Evolutionary conservation across 2,329 filamentous ascomycete species (phyloP).

Genomic region (Stachybotrys chlorohalonatus): DNA sequence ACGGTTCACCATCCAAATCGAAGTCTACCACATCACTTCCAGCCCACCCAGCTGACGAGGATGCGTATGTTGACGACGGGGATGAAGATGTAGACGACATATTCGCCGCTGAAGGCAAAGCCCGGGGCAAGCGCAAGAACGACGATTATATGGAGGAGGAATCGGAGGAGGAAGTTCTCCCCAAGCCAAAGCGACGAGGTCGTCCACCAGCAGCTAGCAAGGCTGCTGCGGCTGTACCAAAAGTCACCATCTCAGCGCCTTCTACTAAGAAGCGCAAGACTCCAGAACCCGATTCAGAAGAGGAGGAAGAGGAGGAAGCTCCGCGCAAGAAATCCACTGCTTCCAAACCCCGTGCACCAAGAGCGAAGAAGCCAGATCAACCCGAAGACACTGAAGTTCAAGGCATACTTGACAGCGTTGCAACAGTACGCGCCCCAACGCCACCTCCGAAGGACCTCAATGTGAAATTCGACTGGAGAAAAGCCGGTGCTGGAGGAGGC

Average conservation of each 20-base stretch:
- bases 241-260: constrained; percentile 15
- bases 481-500: constrained; percentile 45
- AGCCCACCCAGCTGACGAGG: constrained; percentile 33
- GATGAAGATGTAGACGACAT: constrained; percentile 72
- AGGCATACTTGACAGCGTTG: constrained; percentile 80
- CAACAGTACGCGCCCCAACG: constrained; percentile 71
- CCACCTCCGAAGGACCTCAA: constrained; percentile 65
- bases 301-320: constrained; percentile 49
- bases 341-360: constrained; percentile 49
- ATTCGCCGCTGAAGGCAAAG: constrained; percentile 64
- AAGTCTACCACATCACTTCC: constrained; percentile 31
- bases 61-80: constrained; percentile 56
- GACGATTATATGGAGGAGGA: constrained; percentile 69
- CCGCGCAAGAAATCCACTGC: constrained; percentile 52
- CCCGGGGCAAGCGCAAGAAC: constrained; percentile 55
- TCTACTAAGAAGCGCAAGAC: constrained; percentile 49
- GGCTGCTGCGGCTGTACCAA: constrained; percentile 13
- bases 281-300: constrained; percentile 26
- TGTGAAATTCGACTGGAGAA: constrained; percentile 74
- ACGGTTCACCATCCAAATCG: constrained; percentile 19
- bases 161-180: constrained; percentile 59
- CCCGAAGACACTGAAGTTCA: constrained; percentile 63
- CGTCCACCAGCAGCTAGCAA: constrained; percentile 11
- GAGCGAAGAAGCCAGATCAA: constrained; percentile 55
- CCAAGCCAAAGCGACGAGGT: constrained; percentile 49